phyloP scores from a whole-genome alignment of 768 basidiomycete species.

The Phlebiopsis flavidoalba region DNA sequence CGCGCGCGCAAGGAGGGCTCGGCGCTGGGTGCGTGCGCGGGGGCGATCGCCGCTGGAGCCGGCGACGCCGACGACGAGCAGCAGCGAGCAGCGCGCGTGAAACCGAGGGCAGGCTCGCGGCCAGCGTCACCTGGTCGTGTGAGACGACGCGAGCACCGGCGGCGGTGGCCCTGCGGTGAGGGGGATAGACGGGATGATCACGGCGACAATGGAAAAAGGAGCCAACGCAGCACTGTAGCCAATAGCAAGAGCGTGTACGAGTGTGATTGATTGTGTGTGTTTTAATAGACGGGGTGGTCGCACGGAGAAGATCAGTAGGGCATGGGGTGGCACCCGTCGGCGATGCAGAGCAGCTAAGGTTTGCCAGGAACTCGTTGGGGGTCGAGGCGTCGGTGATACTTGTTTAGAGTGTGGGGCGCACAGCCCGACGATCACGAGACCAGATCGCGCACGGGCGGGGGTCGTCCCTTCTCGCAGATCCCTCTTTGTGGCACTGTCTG shows the following conservation, averaged over 20 bases:
- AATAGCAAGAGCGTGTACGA: not conserved
- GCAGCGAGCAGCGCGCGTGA: no score
- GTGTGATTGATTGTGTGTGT: not conserved
- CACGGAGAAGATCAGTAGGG: not conserved
- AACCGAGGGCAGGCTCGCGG: no score
- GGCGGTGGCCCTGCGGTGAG: no score
- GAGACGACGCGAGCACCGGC: no score
- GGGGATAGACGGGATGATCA: not conserved
- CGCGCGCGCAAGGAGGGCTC: conserved; percentile 46
- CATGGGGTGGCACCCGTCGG: not conserved
- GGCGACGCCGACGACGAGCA: not conserved
- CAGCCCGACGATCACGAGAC: not conserved
- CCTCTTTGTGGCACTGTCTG: not conserved
- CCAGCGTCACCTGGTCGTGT: no score
- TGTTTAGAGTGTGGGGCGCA: not conserved
- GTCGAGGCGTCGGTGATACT: not conserved
- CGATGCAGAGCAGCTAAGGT: not conserved
- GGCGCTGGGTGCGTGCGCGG: not conserved
- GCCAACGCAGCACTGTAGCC: not conserved
- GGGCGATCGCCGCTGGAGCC: not conserved
- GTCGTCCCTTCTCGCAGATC: not conserved
- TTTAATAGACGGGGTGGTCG: not conserved
- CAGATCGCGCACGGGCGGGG: not conserved
- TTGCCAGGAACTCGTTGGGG: not conserved
- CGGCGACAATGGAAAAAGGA: not conserved